These are phyloP conservation scores for Isochrysis galbana DNA, from an alignment of 78 protist species.

Conservation along the genomic window DNA sequence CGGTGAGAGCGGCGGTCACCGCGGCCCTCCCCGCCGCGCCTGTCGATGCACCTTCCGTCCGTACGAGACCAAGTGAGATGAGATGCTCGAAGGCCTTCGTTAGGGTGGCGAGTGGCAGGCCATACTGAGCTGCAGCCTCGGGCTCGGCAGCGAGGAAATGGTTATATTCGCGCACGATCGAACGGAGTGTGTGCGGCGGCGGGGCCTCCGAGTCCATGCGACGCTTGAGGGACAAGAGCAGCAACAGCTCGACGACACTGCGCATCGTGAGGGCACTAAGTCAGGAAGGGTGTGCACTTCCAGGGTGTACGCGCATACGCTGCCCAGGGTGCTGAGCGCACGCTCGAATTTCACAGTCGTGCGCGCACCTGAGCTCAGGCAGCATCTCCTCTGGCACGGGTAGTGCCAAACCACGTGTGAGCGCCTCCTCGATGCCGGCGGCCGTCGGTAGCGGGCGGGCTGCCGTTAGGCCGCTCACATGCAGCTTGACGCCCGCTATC, in stretches of 20 bases:
- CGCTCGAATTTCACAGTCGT: no score
- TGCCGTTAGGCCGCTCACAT: neutral
- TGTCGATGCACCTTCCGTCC: neutral
- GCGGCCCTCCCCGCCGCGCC: neutral
- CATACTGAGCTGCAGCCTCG: neutral
- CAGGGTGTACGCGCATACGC: no score
- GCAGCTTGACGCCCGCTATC: neutral
- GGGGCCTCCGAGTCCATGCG: neutral
- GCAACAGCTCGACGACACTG: neutral
- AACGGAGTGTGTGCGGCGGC: neutral
- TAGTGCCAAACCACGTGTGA: neutral
- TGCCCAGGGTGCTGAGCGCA: no score
- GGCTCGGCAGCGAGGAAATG: neutral
- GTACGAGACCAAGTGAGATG: conserved; percentile 5
- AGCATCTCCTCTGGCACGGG: neutral
- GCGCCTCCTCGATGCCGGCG: neutral
- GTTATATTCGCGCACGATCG: neutral
- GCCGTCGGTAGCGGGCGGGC: neutral
- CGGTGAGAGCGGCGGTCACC: neutral
- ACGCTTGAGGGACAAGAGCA: neutral
- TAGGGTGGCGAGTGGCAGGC: neutral
- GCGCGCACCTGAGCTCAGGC: neutral
- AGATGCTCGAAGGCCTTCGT: conserved; percentile 14
- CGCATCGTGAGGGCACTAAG: no score
- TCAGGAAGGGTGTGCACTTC: no score